Base-by-base conservation (phyloP, 768 basidiomycete species). In the Agaricus subrufescens region DNA sequence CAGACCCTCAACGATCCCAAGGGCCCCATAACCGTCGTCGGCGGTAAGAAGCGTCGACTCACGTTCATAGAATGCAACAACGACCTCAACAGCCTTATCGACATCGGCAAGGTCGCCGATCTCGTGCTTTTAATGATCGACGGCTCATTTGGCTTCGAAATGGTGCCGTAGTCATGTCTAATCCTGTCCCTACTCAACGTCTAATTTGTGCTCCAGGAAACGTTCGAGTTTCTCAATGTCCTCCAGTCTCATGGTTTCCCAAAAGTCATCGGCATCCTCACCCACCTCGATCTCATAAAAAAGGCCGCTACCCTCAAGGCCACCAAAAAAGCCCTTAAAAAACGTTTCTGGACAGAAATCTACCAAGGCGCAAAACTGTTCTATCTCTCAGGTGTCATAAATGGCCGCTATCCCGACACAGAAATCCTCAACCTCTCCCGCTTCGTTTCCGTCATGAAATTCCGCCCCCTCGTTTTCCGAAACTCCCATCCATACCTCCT, bases 291-390 rank as follows among this genome's bases (percentile, higher is more conserved):
- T 71, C 87, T 99, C 61, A 90, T 99, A 62, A 97, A 97, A 78
- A 95, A 94, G 67, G 81, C 88, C 4, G 79, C 89, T 0, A 86
- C 86, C 3, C 84, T 98, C 40, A 89, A 87, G 56, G 83, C 84
- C 49, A 94, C 93, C 52, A 99, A 98, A 75, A 97, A 97, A 65
- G 74, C 86, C 0, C 82, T 99, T 39, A 99, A 99, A 73, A 97
- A 93, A 67, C 91, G 97, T 9, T 99, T 99, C 75, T 99, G 97
- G 97, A 93, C 95, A 0, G 97, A 99, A 71, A 98, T 99, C 11
- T 98, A 98, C 69, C 91, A 94, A 64, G 97, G 97, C 49, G 96
- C 97, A 30, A 99, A 99, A 69, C 84, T 99, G 7, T 98, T 98
- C 73, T 98, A 97, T 69, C 86, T 98, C 50, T 94, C 92, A 2